phyloP scores from a whole-genome alignment of 75 land plant genomes.

The Sequoiadendron giganteum region DNA sequence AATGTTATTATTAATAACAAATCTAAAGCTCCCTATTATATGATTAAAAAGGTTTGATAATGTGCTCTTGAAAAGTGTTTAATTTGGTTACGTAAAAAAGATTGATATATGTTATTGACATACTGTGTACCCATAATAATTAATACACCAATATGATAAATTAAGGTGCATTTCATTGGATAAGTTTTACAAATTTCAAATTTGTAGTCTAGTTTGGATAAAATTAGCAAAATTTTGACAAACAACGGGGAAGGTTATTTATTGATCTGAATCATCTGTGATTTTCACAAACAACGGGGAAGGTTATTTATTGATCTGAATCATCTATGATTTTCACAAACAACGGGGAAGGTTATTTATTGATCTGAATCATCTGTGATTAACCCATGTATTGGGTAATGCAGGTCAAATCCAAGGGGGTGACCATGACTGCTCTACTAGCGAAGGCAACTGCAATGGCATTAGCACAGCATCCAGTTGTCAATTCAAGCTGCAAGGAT shows the following conservation, averaged over 20 bases:
- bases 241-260: background rate
- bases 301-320: background rate
- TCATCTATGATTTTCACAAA: background rate
- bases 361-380: background rate
- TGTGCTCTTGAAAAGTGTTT: background rate
- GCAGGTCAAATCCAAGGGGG: conserved; percentile 96
- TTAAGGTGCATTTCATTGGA: background rate
- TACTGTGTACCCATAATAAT: too few species aligned
- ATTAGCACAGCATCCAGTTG: conserved; percentile 85
- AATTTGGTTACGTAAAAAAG: too few species aligned
- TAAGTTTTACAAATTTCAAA: background rate
- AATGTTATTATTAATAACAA: too few species aligned
- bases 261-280: background rate
- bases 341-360: background rate
- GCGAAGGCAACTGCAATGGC: conserved; percentile 97
- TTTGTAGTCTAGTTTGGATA: background rate
- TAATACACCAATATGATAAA: background rate
- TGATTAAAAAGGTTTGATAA: background rate
- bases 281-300: background rate
- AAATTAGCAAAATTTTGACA: background rate
- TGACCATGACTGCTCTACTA: conserved; percentile 94
- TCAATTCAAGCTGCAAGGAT: conserved; percentile 91
- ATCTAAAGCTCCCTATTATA: background rate
- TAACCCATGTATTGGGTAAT: background rate
- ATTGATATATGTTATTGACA: too few species aligned